Conservation (phyloP, 306 rosid species). For the Cicer judaicum region DNA sequence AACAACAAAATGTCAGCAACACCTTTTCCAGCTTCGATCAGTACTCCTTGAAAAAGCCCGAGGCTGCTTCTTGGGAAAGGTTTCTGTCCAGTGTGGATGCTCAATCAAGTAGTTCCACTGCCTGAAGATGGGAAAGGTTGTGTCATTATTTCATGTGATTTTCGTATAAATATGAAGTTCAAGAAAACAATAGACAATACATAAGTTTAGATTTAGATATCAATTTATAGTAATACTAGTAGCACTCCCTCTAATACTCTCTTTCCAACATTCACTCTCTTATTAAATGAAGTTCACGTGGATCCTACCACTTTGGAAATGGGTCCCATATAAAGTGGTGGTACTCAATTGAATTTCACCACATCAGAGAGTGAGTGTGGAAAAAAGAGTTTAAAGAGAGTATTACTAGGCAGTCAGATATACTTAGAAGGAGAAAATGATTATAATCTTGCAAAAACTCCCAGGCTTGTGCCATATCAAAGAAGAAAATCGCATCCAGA, state of each 20-base stretch:
- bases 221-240: neutral
- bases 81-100: slow-evolving; percentile 77
- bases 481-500: too few species aligned
- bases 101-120: slow-evolving; percentile 67
- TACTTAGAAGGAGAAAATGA: neutral
- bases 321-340: too few species aligned
- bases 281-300: too few species aligned
- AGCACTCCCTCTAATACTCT: too few species aligned
- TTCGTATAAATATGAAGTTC: slow-evolving; percentile 7
- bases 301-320: too few species aligned
- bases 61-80: slow-evolving; percentile 68
- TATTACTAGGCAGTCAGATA: neutral
- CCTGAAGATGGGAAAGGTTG: slow-evolving; percentile 51
- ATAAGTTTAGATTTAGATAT: neutral
- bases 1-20: slow-evolving; percentile 46
- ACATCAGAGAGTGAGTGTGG: too few species aligned
- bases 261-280: too few species aligned
- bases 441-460: slow-evolving; percentile 17
- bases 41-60: slow-evolving; percentile 62
- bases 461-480: neutral
- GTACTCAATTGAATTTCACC: too few species aligned
- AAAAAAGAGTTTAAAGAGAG: too few species aligned
- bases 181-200: slow-evolving; percentile 4
- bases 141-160: neutral
- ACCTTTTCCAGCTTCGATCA: slow-evolving; percentile 73